Evolutionary conservation across 306 rosid genomes (phyloP).

Genomic region (Hippophae gyantsensis): DNA sequence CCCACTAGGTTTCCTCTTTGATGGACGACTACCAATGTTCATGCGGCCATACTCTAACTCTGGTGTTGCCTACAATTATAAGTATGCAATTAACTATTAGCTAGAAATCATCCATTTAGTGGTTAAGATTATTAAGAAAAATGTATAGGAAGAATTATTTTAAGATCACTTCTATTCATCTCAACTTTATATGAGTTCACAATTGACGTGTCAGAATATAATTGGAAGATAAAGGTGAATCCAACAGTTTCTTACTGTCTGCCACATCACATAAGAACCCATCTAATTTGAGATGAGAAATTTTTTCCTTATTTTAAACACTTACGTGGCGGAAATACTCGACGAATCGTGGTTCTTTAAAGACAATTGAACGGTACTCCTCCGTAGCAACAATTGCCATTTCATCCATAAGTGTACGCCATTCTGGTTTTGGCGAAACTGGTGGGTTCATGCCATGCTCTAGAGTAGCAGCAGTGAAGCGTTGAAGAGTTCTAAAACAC

Average conservation of each 20-base stretch:
- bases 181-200: too few relatives aligned
- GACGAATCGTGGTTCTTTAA: slow-evolving; percentile 86
- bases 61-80: slow-evolving; percentile 67
- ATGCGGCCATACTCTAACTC: slow-evolving; percentile 96
- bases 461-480: slow-evolving; percentile 86
- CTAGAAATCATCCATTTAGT: too few relatives aligned
- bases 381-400: slow-evolving; percentile 87
- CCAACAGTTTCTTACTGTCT: too few relatives aligned
- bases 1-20: slow-evolving; percentile 93
- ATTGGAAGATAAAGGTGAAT: too few relatives aligned
- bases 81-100: neutral
- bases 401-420: slow-evolving; percentile 88
- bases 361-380: slow-evolving; percentile 83
- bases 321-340: slow-evolving; percentile 96
- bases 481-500: slow-evolving; percentile 92
- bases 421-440: slow-evolving; percentile 80
- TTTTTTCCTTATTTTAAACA: slow-evolving; percentile 1
- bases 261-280: too few relatives aligned
- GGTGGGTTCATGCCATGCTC: slow-evolving; percentile 88
- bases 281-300: too few relatives aligned
- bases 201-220: too few relatives aligned
- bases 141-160: neutral
- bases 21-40: slow-evolving; percentile 96
- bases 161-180: too few relatives aligned
- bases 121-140: neutral